A percentile compares a stretch with the other conserved stretches of the same genome.
phyloP scores from a whole-genome alignment of 192 early-diverging fungal genomes.

The Radiomyces spectabilis region DNA sequence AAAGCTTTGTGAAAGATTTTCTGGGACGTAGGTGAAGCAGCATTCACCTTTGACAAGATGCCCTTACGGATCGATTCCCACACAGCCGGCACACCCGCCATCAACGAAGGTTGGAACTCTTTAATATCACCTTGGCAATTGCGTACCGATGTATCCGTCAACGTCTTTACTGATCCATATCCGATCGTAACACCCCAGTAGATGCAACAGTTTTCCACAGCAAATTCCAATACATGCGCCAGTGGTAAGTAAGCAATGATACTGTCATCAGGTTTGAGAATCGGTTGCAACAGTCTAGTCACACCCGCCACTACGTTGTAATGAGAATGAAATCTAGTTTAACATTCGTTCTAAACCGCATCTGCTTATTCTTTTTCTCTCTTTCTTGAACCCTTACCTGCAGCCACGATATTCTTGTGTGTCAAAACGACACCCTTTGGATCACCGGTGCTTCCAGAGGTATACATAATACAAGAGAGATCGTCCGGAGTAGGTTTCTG shows the following conservation, averaged over 20 bases:
- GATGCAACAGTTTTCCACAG: conserved; percentile 66
- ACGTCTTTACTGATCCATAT: conserved; percentile 61
- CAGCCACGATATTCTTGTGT: conserved; percentile 78
- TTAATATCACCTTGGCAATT: conserved; percentile 68
- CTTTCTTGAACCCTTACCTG: conserved; percentile 49
- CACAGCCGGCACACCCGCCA: conserved; percentile 83
- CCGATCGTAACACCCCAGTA: conserved; percentile 53
- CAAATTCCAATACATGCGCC: conserved; percentile 86
- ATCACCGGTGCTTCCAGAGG: conserved; percentile 83
- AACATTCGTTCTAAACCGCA: no score
- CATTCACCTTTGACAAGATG: conserved; percentile 58
- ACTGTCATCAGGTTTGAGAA: conserved; percentile 43
- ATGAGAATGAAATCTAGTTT: conserved; percentile 4
- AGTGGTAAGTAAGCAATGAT: conserved; percentile 81
- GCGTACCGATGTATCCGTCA: conserved; percentile 59
- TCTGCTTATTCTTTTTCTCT: no score
- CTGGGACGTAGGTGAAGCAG: conserved; percentile 42
- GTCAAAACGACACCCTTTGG: conserved; percentile 88
- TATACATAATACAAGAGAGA: conserved; percentile 83
- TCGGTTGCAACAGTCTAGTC: conserved; percentile 37
- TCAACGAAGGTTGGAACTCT: conserved; percentile 62
- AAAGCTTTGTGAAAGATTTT: conserved; percentile 73
- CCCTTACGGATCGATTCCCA: conserved; percentile 87
- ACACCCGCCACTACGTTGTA: conserved; percentile 48
- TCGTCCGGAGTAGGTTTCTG: conserved; percentile 62